Conservation (phyloP, 1,139 yeast genomes). For the Geotrichum klebahnii region DNA sequence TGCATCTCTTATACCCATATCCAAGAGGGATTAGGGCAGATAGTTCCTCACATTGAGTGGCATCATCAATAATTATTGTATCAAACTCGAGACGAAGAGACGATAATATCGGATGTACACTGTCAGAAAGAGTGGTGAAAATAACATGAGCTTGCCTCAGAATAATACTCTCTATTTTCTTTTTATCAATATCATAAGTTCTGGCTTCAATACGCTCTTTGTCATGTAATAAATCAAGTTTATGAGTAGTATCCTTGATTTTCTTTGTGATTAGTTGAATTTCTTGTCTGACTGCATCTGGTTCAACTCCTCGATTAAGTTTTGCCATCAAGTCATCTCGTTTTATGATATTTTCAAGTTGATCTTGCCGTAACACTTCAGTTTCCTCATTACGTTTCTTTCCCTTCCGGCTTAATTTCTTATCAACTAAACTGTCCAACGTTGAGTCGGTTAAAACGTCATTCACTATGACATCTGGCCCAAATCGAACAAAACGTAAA, state of each 20-base stretch:
- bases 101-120: constrained; percentile 84
- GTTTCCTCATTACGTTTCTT: constrained; percentile 38
- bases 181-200: constrained; percentile 70
- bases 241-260: constrained; percentile 64
- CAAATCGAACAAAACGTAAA: too few relatives aligned
- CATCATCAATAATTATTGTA: constrained; percentile 93
- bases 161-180: constrained; percentile 69
- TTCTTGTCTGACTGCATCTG: constrained; percentile 29
- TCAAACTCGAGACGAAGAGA: constrained; percentile 73
- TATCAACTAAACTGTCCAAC: too few relatives aligned
- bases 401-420: constrained; percentile 49
- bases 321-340: constrained; percentile 46
- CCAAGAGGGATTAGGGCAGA: constrained; percentile 89
- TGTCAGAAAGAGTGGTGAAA: constrained; percentile 89
- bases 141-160: constrained; percentile 75
- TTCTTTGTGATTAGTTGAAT: constrained; percentile 52
- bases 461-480: too few relatives aligned
- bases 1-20: constrained; percentile 85
- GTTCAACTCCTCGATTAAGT: constrained; percentile 32
- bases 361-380: constrained; percentile 53
- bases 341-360: constrained; percentile 49
- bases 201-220: constrained; percentile 45
- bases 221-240: constrained; percentile 77
- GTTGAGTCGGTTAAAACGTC: too few relatives aligned
- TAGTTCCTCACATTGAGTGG: constrained; percentile 94